Evolutionary conservation across 2,329 filamentous ascomycete genomes (phyloP), one percentile per base, ranked within the genome.

Genomic region (Rhynchosporium agropyri): DNA sequence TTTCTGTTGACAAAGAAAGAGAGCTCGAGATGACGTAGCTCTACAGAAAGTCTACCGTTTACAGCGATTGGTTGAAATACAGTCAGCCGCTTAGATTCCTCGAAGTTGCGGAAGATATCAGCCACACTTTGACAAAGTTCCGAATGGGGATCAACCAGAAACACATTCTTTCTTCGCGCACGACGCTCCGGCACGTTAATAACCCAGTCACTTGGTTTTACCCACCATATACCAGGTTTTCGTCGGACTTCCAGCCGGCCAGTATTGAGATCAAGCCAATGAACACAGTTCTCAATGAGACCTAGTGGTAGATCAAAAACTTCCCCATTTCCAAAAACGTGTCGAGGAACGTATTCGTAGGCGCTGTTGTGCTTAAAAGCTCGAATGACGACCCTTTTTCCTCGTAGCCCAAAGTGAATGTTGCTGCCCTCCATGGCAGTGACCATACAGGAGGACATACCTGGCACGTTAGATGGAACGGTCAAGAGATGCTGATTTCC

Each of bases 251-350:
- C 81, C 0, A 89, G 54, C 1, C 73, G 58, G 4, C 75, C 74
- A 1, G 73, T 73, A 4, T 66, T 50, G 0, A 86, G 20, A 48
- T 88, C 77, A 12, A 88, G 75, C 84, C 85, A 89, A 66, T 89
- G 86, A 0, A 82, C 76, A 59, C 82, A 87, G 8, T 79, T 74
- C 0, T 81, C 72, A 0, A 86, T 67, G 0, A 89, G 75, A 0
- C 77, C 71, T 0, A 66, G 68, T 0, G 86, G 87, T 0, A 88
- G 73, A 64, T 86, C 84, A 48, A 74, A 78, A 1, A 15, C 63
- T 1, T 59, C 36, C 0, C 43, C 29, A 0, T 69, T 58, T 2
- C 49, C 67, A 36, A 80, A 78, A 0, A 74, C 29, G 0, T 67
- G 40, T 0, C 73, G 65, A 0, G 76, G 76, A 4, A 80, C 68